Conservation (phyloP, 2,329 filamentous ascomycete genomes). For the Aspergillus unguis region DNA sequence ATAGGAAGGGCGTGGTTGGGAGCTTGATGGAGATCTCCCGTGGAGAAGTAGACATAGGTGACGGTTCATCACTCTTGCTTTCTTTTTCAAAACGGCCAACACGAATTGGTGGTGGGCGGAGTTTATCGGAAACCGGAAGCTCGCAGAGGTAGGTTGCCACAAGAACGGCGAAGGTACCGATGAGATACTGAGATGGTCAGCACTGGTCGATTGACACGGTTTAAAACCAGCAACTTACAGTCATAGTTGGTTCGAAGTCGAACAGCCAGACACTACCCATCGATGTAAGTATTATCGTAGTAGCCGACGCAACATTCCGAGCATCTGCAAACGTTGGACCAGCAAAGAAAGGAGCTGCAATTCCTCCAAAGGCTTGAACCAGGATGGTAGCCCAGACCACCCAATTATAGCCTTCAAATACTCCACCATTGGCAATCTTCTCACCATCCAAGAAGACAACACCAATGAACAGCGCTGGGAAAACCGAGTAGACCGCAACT, state of each 20-base stretch:
- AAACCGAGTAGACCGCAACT: slow-evolving; percentile 88
- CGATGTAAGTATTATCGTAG: slow-evolving; percentile 85
- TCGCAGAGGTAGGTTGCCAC: slow-evolving; percentile 83
- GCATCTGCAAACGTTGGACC: slow-evolving; percentile 85
- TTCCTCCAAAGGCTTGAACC: slow-evolving; percentile 78
- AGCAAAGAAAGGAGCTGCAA: slow-evolving; percentile 78
- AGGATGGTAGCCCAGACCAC: slow-evolving; percentile 82
- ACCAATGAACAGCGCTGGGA: slow-evolving; percentile 81
- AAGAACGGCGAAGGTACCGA: slow-evolving; percentile 76
- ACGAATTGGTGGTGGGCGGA: slow-evolving; percentile 49
- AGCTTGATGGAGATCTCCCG: slow-evolving; percentile 48
- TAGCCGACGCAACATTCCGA: slow-evolving; percentile 89
- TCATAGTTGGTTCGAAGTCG: slow-evolving; percentile 67
- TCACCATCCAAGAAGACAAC: slow-evolving; percentile 83
- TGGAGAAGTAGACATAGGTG: slow-evolving; percentile 26
- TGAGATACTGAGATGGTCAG: slow-evolving; percentile 61
- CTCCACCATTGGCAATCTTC: slow-evolving; percentile 77
- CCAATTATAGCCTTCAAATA: slow-evolving; percentile 93
- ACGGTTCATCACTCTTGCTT: slow-evolving; percentile 48
- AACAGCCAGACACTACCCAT: slow-evolving; percentile 84
- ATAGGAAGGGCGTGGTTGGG: slow-evolving; percentile 47
- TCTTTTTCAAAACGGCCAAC: slow-evolving; percentile 76
- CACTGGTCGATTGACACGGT: background rate
- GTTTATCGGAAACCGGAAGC: slow-evolving; percentile 51
- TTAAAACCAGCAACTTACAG: slow-evolving; percentile 54